A percentile compares a stretch with the other conserved stretches of the same genome.
These are phyloP conservation scores for Aspergillus olivimuriae DNA, from an alignment of 495 filamentous ascomycete species.

Conservation along the genomic window DNA sequence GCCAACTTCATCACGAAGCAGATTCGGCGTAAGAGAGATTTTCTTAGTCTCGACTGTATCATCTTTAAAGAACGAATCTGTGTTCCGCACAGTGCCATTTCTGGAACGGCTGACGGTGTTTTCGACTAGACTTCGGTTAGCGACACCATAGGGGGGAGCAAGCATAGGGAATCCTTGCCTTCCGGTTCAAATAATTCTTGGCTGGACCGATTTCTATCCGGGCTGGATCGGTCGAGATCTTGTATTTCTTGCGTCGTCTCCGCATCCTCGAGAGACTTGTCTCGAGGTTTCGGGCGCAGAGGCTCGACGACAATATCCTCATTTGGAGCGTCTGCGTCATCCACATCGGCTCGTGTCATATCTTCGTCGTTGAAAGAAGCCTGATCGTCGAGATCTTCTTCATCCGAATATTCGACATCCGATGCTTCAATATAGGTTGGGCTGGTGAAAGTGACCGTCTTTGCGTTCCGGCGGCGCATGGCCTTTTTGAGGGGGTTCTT, in stretches of 20 bases:
- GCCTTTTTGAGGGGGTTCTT: constrained; percentile 87
- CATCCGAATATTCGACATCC: constrained; percentile 80
- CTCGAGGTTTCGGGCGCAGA: constrained; percentile 33
- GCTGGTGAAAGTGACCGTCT: constrained; percentile 80
- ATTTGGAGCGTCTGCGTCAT: constrained; percentile 30
- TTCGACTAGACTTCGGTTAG: constrained; percentile 33
- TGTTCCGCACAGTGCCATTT: constrained; percentile 80
- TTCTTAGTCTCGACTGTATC: constrained; percentile 93
- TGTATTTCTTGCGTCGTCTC: constrained; percentile 23
- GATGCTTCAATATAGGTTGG: constrained; percentile 89
- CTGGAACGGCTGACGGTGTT: constrained; percentile 60
- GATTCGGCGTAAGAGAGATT: constrained; percentile 90
- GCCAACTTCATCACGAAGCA: constrained; percentile 77
- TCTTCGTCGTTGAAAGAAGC: constrained; percentile 52
- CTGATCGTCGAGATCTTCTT: constrained; percentile 65
- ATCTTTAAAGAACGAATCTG: constrained; percentile 95
- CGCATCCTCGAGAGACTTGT: constrained; percentile 27
- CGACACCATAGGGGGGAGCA: neutral
- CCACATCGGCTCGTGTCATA: constrained; percentile 33
- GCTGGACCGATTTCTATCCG: constrained; percentile 46
- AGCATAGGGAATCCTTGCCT: constrained; percentile 19
- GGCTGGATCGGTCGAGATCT: constrained; percentile 23
- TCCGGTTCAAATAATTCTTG: constrained; percentile 59
- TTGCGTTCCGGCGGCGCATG: constrained; percentile 79
- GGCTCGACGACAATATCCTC: constrained; percentile 44